Conservation (phyloP, 2,329 filamentous ascomycete genomes). For the Claviceps purpurea region DNA sequence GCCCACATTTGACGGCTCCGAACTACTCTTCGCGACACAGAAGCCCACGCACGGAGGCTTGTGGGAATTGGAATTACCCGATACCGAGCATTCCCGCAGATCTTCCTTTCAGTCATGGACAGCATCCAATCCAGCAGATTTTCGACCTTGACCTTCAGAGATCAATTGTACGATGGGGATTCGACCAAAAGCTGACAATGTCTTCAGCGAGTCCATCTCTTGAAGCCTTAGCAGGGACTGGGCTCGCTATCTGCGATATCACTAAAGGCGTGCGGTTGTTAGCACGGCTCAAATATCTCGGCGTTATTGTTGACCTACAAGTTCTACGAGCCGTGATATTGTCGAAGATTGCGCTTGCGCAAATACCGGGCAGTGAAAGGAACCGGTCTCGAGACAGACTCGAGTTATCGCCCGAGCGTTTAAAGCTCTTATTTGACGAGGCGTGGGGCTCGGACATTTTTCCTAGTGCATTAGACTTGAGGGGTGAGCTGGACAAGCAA, state of each 20-base stretch:
- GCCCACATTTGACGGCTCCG: not conserved
- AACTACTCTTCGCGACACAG: not conserved
- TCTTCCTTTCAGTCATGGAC: constrained; percentile 24
- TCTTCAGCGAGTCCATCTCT: constrained; percentile 8
- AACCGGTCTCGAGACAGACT: constrained; percentile 17
- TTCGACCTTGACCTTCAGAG: constrained; percentile 28
- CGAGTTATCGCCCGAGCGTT: constrained; percentile 16
- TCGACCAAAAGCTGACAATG: constrained; percentile 22
- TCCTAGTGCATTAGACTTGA: constrained; percentile 11
- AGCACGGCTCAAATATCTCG: constrained; percentile 20
- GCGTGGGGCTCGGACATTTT: constrained; percentile 22
- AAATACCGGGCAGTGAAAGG: constrained; percentile 15
- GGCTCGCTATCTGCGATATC: constrained; percentile 17
- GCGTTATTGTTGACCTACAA: constrained; percentile 21
- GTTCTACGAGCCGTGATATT: constrained; percentile 17
- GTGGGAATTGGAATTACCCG: not conserved
- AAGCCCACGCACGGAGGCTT: not conserved
- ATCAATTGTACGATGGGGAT: constrained; percentile 31
- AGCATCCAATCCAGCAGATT: constrained; percentile 34
- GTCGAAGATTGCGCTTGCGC: constrained; percentile 17
- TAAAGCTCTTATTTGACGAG: constrained; percentile 19
- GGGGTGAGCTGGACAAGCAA: constrained; percentile 15
- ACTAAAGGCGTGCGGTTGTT: constrained; percentile 24
- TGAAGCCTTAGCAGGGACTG: constrained; percentile 4
- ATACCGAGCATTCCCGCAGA: constrained; percentile 23